Percentiles rank a stretch among this genome's conserved stretches.
These are phyloP conservation scores for Chrysosporium keratinophilum DNA, from an alignment of 2,329 filamentous ascomycete genomes.

Conservation along the genomic window DNA sequence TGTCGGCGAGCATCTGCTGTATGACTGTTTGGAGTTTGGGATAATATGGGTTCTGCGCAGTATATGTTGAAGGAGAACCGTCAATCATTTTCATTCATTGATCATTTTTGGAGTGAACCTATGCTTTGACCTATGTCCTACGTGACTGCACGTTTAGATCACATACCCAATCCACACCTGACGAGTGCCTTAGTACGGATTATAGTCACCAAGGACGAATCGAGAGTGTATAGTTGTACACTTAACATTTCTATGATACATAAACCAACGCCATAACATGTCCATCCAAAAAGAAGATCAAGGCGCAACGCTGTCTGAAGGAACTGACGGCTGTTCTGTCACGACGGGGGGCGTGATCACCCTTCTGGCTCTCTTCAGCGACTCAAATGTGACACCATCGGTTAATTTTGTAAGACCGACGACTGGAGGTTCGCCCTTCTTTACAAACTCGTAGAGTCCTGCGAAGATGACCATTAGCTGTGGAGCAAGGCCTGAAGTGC, in stretches of 20 bases:
- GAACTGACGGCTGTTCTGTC: slow-evolving; percentile 2
- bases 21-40: not conserved
- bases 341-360: slow-evolving; percentile 41
- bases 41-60: not conserved
- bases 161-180: not conserved
- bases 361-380: slow-evolving; percentile 69
- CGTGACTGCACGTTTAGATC: too few relatives aligned
- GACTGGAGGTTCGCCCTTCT: slow-evolving; percentile 77
- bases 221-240: slow-evolving; percentile 1
- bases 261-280: not conserved
- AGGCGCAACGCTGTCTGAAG: not conserved
- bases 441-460: slow-evolving; percentile 75
- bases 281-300: slow-evolving; percentile 1
- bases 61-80: too few relatives aligned
- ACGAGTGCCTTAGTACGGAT: not conserved
- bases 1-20: not conserved
- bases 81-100: too few relatives aligned
- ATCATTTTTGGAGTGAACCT: too few relatives aligned
- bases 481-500: not conserved
- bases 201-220: not conserved
- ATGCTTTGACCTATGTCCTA: too few relatives aligned
- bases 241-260: not conserved
- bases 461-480: slow-evolving; percentile 5
- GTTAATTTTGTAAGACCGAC: slow-evolving; percentile 87
- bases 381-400: slow-evolving; percentile 69